Percentiles rank a stretch among this genome's conserved stretches.
phyloP scores from a whole-genome alignment of 805 yeast genomes.

The Ogataea trehalophila region DNA sequence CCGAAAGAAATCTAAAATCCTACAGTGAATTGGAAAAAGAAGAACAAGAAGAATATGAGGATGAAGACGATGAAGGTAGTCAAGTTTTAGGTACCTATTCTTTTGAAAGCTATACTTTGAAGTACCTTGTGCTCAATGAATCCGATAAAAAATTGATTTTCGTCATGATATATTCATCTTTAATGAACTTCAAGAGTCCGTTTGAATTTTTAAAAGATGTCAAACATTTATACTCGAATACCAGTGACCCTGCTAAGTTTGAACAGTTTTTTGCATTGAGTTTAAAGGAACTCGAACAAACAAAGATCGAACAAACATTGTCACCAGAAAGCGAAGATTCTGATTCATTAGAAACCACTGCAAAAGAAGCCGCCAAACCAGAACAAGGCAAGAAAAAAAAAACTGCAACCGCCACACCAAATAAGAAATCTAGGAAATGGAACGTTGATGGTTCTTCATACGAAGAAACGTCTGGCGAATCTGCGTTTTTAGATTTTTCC shows the following conservation, averaged over 20 bases:
- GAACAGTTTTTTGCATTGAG: constrained; percentile 37
- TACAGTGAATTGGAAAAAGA: constrained; percentile 14
- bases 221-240: constrained; percentile 19
- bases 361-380: not conserved
- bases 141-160: constrained; percentile 32
- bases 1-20: constrained; percentile 29
- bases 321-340: constrained; percentile 4
- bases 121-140: constrained; percentile 37
- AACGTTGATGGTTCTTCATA: constrained; percentile 55
- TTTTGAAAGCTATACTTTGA: constrained; percentile 40
- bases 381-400: constrained; percentile 8
- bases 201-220: constrained; percentile 26
- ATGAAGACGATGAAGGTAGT: constrained; percentile 19
- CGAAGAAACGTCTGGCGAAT: constrained; percentile 37
- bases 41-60: constrained; percentile 19
- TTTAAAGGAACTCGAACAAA: constrained; percentile 25
- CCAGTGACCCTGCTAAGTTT: constrained; percentile 29
- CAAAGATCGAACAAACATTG: constrained; percentile 7
- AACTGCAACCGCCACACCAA: constrained; percentile 8
- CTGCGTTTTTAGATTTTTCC: constrained; percentile 53
- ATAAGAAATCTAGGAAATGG: constrained; percentile 57
- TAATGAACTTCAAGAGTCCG: constrained; percentile 26
- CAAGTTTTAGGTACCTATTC: constrained; percentile 26
- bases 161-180: constrained; percentile 39
- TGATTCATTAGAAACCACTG: not conserved